These are phyloP conservation scores for Arthrocladium fulminans DNA, from an alignment of 2,329 filamentous ascomycete genomes.

Conservation along the genomic window DNA sequence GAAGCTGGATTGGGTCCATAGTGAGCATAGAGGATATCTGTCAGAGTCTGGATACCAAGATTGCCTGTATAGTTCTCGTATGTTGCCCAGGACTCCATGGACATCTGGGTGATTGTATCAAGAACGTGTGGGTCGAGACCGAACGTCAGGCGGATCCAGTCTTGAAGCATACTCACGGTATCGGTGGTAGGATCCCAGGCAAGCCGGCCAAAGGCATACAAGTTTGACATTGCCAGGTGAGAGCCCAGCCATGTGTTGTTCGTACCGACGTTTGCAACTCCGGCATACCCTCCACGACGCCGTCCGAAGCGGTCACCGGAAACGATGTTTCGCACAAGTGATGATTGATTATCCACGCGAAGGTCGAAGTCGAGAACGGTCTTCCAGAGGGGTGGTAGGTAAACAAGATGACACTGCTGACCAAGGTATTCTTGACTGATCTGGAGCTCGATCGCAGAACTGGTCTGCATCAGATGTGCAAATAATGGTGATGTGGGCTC, in stretches of 20 bases:
- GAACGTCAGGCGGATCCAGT: conserved; percentile 63
- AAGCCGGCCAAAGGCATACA: conserved; percentile 60
- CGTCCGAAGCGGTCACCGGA: conserved; percentile 51
- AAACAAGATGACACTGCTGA: conserved; percentile 61
- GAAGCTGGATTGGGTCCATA: conserved; percentile 60
- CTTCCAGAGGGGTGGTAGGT: conserved; percentile 60
- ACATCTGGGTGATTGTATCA: conserved; percentile 52
- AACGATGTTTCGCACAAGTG: conserved; percentile 52
- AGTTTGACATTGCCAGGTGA: conserved; percentile 61
- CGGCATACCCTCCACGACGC: conserved; percentile 53
- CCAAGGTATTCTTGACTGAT: conserved; percentile 63
- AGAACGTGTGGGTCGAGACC: conserved; percentile 46
- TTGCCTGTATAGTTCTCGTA: conserved; percentile 66
- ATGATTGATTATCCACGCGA: conserved; percentile 48
- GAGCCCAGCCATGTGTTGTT: conserved; percentile 61
- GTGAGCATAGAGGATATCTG: conserved; percentile 58
- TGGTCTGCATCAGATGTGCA: conserved; percentile 40
- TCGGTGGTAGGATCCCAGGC: conserved; percentile 55
- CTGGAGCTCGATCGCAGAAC: conserved; percentile 54
- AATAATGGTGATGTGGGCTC: conserved; percentile 60
- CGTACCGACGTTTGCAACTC: conserved; percentile 58
- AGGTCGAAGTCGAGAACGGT: conserved; percentile 60
- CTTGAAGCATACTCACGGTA: conserved; percentile 45
- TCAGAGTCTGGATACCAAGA: conserved; percentile 59
- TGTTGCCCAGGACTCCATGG: conserved; percentile 60